These are phyloP conservation scores for Pholiota conissans DNA, from an alignment of 768 basidiomycete genomes.

Conservation along the genomic window DNA sequence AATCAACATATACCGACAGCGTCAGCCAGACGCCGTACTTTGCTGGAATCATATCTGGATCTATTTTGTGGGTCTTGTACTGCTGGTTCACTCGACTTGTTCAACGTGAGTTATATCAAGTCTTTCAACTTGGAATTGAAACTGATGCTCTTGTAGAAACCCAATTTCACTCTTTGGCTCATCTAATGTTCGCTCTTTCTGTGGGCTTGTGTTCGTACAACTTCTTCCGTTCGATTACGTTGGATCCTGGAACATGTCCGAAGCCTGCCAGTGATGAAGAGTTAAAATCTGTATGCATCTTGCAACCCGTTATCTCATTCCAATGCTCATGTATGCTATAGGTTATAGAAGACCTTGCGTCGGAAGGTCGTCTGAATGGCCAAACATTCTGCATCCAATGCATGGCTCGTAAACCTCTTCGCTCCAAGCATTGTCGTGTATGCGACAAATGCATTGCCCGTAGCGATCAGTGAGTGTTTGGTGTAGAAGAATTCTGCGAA, in stretches of 20 bases:
- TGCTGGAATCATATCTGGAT: conserved; percentile 83
- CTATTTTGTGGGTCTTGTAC: conserved; percentile 84
- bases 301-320: not conserved
- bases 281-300: conserved; percentile 71
- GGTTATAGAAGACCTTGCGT: conserved; percentile 91
- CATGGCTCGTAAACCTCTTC: conserved; percentile 90
- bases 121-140: not conserved
- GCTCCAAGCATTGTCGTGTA: conserved; percentile 93
- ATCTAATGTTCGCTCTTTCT: conserved; percentile 72
- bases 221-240: conserved; percentile 85
- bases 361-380: conserved; percentile 86
- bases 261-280: conserved; percentile 81
- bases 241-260: conserved; percentile 90
- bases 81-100: conserved; percentile 81
- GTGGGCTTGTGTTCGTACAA: conserved; percentile 80
- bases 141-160: conserved; percentile 51
- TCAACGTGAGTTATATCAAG: conserved; percentile 47
- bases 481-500: too few species aligned
- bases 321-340: conserved; percentile 26
- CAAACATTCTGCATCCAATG: conserved; percentile 97
- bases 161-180: conserved; percentile 70
- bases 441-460: conserved; percentile 90
- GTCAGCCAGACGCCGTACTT: conserved; percentile 92
- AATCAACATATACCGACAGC: conserved; percentile 77
- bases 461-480: conserved; percentile 81